phyloP scores from a whole-genome alignment of 805 yeast genomes.

The Lipomyces spencermartinsiae region DNA sequence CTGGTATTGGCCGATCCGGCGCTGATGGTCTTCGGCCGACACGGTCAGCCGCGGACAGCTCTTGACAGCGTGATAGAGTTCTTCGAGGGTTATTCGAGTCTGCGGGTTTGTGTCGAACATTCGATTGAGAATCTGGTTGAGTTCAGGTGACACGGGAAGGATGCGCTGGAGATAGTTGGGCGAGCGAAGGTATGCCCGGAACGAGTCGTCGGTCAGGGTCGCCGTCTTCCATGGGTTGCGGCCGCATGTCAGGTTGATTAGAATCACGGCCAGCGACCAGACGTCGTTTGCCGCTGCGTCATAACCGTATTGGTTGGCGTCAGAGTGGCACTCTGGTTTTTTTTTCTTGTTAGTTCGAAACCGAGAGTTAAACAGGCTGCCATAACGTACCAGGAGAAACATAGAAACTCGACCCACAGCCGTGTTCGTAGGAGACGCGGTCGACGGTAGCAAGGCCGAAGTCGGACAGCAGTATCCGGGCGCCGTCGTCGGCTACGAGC shows the following conservation, averaged over 20 bases:
- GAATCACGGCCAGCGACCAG: slow-evolving; percentile 84
- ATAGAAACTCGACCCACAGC: slow-evolving; percentile 87
- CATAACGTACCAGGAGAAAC: slow-evolving; percentile 79
- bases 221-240: slow-evolving; percentile 93
- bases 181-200: slow-evolving; percentile 64
- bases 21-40: slow-evolving; percentile 22
- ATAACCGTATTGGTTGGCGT: slow-evolving; percentile 19
- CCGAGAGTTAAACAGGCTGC: background rate
- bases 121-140: slow-evolving; percentile 57
- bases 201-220: slow-evolving; percentile 64
- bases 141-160: slow-evolving; percentile 71
- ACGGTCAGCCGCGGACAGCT: slow-evolving; percentile 37
- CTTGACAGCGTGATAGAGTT: slow-evolving; percentile 31
- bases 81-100: slow-evolving; percentile 38
- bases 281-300: slow-evolving; percentile 69
- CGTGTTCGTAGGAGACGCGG: slow-evolving; percentile 68
- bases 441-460: slow-evolving; percentile 84
- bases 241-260: slow-evolving; percentile 79
- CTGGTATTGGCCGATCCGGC: slow-evolving; percentile 3
- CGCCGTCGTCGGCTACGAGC: slow-evolving; percentile 65
- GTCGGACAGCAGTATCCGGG: slow-evolving; percentile 72
- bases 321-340: slow-evolving; percentile 23
- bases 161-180: slow-evolving; percentile 64
- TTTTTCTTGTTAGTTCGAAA: background rate
- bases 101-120: slow-evolving; percentile 42